These are phyloP conservation scores for Pholiota adiposa DNA, from an alignment of 1,284 basidiomycete genomes.

Conservation along the genomic window DNA sequence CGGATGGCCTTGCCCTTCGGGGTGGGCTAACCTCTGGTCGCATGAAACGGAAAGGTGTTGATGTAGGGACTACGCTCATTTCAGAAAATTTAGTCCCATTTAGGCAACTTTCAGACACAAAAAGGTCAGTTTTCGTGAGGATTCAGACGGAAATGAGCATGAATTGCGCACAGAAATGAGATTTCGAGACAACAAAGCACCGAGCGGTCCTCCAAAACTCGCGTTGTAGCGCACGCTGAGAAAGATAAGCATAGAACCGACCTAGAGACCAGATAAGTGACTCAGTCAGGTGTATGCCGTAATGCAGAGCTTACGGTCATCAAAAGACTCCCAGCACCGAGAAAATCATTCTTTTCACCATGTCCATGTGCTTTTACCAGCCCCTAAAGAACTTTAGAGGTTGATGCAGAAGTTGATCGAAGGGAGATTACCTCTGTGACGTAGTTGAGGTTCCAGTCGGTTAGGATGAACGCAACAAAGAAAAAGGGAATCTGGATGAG, in stretches of 20 bases:
- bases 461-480: slow-evolving; percentile 59
- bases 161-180: too few relatives aligned
- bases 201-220: too few relatives aligned
- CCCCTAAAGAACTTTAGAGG: slow-evolving; percentile 33
- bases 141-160: too few relatives aligned
- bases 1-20: too few relatives aligned
- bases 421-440: slow-evolving; percentile 55
- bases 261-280: slow-evolving; percentile 42
- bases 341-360: slow-evolving; percentile 54
- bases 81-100: too few relatives aligned
- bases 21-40: too few relatives aligned
- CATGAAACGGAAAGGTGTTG: too few relatives aligned
- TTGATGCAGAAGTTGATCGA: background rate
- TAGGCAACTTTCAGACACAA: too few relatives aligned
- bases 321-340: slow-evolving; percentile 64
- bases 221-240: slow-evolving; percentile 73
- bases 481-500: slow-evolving; percentile 77
- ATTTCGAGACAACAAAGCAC: too few relatives aligned
- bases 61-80: too few relatives aligned
- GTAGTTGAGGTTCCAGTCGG: slow-evolving; percentile 59
- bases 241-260: slow-evolving; percentile 67
- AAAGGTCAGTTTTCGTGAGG: too few relatives aligned
- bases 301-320: slow-evolving; percentile 48
- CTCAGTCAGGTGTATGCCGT: background rate
- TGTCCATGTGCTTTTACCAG: slow-evolving; percentile 42